These are phyloP conservation scores for Plasmodium inui DNA, from an alignment of 169 alveolate genomes.

Conservation along the genomic window DNA sequence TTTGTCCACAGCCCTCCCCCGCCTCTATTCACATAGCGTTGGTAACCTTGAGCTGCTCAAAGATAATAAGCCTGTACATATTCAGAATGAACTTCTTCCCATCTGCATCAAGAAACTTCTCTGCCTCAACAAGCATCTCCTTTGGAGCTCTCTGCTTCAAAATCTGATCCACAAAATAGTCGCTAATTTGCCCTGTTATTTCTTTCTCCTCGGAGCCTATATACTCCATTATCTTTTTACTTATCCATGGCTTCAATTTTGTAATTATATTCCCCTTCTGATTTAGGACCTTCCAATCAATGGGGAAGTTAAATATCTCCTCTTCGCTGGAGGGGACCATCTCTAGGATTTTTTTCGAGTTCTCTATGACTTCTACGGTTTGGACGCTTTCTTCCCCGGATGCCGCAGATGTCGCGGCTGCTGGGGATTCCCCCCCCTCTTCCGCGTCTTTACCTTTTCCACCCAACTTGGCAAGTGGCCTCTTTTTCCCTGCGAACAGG, in stretches of 20 bases:
- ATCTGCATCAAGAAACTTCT: conserved; percentile 87
- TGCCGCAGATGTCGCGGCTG: neutral
- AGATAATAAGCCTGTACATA: conserved; percentile 85
- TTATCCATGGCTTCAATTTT: conserved; percentile 87
- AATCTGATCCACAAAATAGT: conserved; percentile 79
- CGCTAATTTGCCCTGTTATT: conserved; percentile 80
- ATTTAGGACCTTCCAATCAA: conserved; percentile 82
- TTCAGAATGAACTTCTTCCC: conserved; percentile 85
- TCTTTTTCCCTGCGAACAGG: conserved; percentile 15
- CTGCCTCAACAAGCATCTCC: conserved; percentile 85
- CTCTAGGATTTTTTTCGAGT: conserved; percentile 49
- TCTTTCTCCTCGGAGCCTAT: conserved; percentile 89
- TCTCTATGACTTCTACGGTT: conserved; percentile 10
- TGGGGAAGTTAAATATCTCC: conserved; percentile 79
- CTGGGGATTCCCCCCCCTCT: no score
- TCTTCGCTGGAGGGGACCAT: conserved; percentile 78
- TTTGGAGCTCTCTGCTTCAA: conserved; percentile 81
- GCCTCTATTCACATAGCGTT: neutral
- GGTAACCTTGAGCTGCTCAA: conserved; percentile 78
- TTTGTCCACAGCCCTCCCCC: neutral
- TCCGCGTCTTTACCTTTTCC: conserved; percentile 8
- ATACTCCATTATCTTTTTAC: conserved; percentile 82
- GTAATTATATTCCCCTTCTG: conserved; percentile 73
- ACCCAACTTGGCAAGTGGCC: conserved; percentile 51
- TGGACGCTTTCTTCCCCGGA: conserved; percentile 7